Evolutionary conservation across 495 filamentous ascomycete genomes (phyloP).

Genomic region (Aspergillus sparsus): DNA sequence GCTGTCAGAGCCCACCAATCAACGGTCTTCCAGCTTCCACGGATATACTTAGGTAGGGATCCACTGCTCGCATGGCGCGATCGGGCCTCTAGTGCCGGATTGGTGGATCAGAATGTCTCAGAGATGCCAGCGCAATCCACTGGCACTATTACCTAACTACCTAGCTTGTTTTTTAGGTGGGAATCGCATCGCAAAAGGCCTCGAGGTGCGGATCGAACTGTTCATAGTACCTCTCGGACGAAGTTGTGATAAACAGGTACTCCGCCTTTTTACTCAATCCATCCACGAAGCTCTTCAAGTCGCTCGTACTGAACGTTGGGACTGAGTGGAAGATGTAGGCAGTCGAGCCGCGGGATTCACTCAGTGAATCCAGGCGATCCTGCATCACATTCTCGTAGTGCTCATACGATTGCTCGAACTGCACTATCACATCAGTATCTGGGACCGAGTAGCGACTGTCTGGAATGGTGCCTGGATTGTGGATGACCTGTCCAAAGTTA

Average conservation of each 20-base stretch:
- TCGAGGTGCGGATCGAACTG: constrained; percentile 14
- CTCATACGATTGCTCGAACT: constrained; percentile 19
- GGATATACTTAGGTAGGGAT: neutral
- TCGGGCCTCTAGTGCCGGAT: neutral
- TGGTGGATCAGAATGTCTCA: neutral
- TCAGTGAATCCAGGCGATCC: neutral
- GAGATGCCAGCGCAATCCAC: neutral
- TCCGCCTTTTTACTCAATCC: constrained; percentile 15
- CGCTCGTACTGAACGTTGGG: constrained; percentile 11
- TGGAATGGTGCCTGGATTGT: constrained; percentile 22
- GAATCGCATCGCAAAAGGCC: constrained; percentile 15
- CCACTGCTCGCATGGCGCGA: neutral
- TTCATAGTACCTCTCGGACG: constrained; percentile 18
- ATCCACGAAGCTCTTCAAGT: constrained; percentile 11
- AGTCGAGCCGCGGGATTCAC: constrained; percentile 2
- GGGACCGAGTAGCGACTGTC: constrained; percentile 11
- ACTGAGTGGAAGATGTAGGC: constrained; percentile 23
- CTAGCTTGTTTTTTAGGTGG: neutral
- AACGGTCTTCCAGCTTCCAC: neutral
- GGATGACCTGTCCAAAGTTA: constrained; percentile 15
- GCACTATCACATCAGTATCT: constrained; percentile 19
- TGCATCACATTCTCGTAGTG: constrained; percentile 8
- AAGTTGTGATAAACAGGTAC: constrained; percentile 17
- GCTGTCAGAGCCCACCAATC: neutral
- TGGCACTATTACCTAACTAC: neutral